A percentile compares a stretch with the other conserved stretches of the same genome.
Evolutionary conservation across 2,329 filamentous ascomycete genomes (phyloP).

Genomic region (Hymenoscyphus occultus): DNA sequence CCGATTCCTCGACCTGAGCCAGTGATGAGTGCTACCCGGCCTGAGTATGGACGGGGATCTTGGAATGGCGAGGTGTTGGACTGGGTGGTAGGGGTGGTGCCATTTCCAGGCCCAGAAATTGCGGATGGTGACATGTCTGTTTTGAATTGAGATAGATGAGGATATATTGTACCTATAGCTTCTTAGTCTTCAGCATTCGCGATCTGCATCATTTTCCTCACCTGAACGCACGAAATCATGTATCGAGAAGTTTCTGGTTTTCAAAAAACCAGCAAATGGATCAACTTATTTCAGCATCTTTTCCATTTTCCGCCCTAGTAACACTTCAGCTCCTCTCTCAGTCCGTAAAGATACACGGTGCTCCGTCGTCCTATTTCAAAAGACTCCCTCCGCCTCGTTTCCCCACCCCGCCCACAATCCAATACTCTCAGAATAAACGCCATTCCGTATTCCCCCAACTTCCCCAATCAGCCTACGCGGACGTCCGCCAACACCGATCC

Average conservation of each 20-base stretch:
- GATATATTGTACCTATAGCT: not conserved
- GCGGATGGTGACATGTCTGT: conserved; percentile 11
- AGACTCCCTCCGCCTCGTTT: not conserved
- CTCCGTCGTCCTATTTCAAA: not conserved
- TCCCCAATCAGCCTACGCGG: not conserved
- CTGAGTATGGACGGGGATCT: conserved; percentile 11
- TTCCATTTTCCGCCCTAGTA: not conserved
- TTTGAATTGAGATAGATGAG: not conserved
- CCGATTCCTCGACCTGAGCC: conserved; percentile 80
- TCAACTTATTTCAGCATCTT: not conserved
- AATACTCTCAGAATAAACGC: not conserved
- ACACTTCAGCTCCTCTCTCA: not conserved
- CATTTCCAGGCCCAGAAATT: not conserved
- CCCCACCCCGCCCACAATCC: not conserved
- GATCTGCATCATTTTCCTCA: not conserved
- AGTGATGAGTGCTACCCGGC: conserved; percentile 78
- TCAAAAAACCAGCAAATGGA: not conserved
- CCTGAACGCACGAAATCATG: not conserved
- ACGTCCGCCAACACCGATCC: not conserved
- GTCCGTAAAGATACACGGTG: not conserved
- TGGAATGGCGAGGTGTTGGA: not conserved
- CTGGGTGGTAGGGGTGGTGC: not conserved
- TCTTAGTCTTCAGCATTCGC: not conserved
- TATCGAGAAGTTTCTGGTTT: not conserved
- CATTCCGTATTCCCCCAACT: not conserved